A percentile compares a stretch with the other conserved stretches of the same genome.
Evolutionary conservation across 176 grass and related monocot genomes (phyloP).

Genomic region (Thinopyrum elongatum): DNA sequence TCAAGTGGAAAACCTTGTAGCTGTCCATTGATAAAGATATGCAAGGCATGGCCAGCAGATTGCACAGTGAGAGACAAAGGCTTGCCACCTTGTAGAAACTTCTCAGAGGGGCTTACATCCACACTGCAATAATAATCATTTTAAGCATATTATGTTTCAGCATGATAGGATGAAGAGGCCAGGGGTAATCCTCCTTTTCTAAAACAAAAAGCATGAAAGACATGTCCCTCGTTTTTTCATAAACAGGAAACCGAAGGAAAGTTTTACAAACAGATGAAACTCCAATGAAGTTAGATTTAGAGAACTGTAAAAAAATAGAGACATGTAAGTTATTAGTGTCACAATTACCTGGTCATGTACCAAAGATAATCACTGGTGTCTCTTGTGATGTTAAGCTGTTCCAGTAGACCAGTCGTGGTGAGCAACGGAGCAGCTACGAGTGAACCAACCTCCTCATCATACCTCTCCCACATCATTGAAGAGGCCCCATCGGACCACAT

Average conservation of each 20-base stretch:
- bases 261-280: background rate
- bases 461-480: conserved; percentile 89
- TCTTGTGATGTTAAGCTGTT: conserved; percentile 94
- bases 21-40: conserved; percentile 83
- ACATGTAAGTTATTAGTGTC: background rate
- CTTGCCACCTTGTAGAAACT: conserved; percentile 64
- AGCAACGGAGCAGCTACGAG: conserved; percentile 67
- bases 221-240: background rate
- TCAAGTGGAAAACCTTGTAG: conserved; percentile 66
- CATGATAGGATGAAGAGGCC: background rate
- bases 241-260: conserved; percentile 3
- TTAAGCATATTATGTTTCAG: background rate
- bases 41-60: conserved; percentile 90
- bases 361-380: conserved; percentile 93
- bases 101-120: conserved; percentile 78
- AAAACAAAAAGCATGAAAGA: background rate
- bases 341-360: conserved; percentile 86
- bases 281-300: background rate
- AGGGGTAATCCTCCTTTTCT: too few relatives aligned
- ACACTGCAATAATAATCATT: conserved; percentile 47
- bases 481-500: conserved; percentile 69
- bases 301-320: background rate
- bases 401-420: conserved; percentile 71
- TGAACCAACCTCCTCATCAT: conserved; percentile 89
- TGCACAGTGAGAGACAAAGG: conserved; percentile 70